phyloP scores from a whole-genome alignment of 306 rosid genomes.

The Amphicarpaea edgeworthii region DNA sequence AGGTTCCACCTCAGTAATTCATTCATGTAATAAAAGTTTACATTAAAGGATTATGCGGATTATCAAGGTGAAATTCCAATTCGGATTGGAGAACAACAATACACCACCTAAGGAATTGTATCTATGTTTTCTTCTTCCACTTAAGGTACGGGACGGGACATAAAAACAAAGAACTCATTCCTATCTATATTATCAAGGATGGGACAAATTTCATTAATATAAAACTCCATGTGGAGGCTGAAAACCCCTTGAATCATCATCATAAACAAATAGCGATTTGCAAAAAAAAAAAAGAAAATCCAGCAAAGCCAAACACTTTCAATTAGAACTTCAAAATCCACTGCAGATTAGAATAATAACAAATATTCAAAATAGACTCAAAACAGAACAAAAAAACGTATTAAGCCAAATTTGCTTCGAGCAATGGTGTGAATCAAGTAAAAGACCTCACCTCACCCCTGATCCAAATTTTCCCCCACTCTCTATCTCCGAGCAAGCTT shows the following conservation, averaged over 20 bases:
- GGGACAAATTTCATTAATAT: constrained; percentile 26
- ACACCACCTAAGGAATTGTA: background rate
- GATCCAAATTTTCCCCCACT: constrained; percentile 39
- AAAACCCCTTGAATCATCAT: constrained; percentile 5
- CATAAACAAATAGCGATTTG: background rate
- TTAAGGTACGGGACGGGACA: background rate
- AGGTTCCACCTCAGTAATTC: background rate
- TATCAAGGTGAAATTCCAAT: background rate
- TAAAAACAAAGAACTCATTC: constrained; percentile 8
- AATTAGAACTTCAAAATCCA: constrained; percentile 19
- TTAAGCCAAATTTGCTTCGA: constrained; percentile 11
- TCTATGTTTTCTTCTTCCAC: background rate
- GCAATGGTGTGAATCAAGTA: constrained; percentile 16
- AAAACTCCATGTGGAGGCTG: constrained; percentile 25
- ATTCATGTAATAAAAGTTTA: background rate
- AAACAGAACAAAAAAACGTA: background rate
- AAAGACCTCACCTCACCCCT: constrained; percentile 36
- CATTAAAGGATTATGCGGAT: background rate
- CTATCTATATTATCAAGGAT: constrained; percentile 11
- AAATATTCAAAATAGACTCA: constrained; percentile 16
- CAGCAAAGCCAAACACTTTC: constrained; percentile 17
- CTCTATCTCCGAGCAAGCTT: constrained; percentile 21
- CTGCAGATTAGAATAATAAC: constrained; percentile 4
- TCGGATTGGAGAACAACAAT: background rate
- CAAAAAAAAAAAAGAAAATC: background rate